phyloP scores from a whole-genome alignment of 1,284 basidiomycete species.

The Neonothopanus nambi region DNA sequence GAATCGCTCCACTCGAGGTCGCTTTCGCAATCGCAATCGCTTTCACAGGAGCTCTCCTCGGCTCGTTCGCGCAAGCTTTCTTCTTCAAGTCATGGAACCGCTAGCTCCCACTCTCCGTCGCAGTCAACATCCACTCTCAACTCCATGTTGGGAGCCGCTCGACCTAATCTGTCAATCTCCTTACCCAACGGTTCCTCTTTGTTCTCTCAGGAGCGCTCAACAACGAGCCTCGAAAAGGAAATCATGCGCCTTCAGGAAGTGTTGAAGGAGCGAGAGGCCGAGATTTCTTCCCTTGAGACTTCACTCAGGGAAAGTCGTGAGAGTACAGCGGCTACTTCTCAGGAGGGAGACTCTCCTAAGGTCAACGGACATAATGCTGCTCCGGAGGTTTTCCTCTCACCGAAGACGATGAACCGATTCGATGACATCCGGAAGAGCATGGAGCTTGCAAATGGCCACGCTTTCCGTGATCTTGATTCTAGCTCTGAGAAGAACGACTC shows the following conservation, averaged over 20 bases:
- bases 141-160: slow-evolving; percentile 32
- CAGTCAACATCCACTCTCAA: slow-evolving; percentile 35
- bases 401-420: slow-evolving; percentile 69
- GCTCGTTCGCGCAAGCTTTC: slow-evolving; percentile 83
- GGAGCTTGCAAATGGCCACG: slow-evolving; percentile 41
- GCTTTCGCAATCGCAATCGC: slow-evolving; percentile 85
- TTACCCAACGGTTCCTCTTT: slow-evolving; percentile 41
- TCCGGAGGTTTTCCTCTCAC: slow-evolving; percentile 54
- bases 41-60: slow-evolving; percentile 94
- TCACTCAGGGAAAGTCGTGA: slow-evolving; percentile 54
- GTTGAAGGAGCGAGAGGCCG: slow-evolving; percentile 83
- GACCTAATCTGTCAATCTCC: slow-evolving; percentile 65
- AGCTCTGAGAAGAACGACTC: slow-evolving; percentile 30
- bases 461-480: slow-evolving; percentile 23
- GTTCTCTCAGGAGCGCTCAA: slow-evolving; percentile 65
- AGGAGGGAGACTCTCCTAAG: slow-evolving; percentile 2
- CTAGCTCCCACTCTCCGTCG: slow-evolving; percentile 61
- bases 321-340: not conserved
- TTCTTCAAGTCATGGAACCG: slow-evolving; percentile 69
- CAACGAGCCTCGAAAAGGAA: slow-evolving; percentile 85
- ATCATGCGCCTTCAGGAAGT: slow-evolving; percentile 90
- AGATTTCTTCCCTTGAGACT: slow-evolving; percentile 77
- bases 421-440: slow-evolving; percentile 68
- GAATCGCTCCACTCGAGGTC: slow-evolving; percentile 86
- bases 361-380: slow-evolving; percentile 28